Conservation (phyloP, 2,329 filamentous ascomycete species). For the Plectosphaerella cucumerina region DNA sequence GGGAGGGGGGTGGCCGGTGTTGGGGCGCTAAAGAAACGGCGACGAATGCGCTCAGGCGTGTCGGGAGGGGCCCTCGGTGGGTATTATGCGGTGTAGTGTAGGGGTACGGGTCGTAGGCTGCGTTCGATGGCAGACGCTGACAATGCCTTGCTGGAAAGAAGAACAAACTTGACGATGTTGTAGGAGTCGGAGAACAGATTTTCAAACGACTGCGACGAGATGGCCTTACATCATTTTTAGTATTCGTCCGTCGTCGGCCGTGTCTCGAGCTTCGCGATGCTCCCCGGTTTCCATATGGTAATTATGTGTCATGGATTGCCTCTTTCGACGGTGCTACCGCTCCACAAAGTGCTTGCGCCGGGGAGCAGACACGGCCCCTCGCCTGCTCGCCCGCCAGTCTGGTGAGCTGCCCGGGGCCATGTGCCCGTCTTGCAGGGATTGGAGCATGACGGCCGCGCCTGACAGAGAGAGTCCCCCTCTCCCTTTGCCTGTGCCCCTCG, state of each 20-base stretch:
- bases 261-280: constrained; percentile 18
- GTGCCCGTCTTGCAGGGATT: background rate
- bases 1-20: no score
- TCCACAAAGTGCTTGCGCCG: constrained; percentile 6
- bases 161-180: background rate
- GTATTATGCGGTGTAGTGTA: constrained; percentile 3
- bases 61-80: background rate
- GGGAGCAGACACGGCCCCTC: background rate
- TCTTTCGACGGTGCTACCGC: constrained; percentile 6
- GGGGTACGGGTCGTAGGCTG: background rate
- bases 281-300: constrained; percentile 26
- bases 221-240: constrained; percentile 4
- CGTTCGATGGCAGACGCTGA: constrained; percentile 1
- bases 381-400: background rate
- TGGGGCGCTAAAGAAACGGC: no score
- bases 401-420: background rate
- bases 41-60: no score
- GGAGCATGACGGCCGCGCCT: background rate
- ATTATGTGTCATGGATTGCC: constrained; percentile 29
- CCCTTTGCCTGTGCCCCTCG: background rate
- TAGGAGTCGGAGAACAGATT: constrained; percentile 3
- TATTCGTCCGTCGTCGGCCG: constrained; percentile 5
- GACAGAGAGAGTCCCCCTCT: background rate
- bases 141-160: background rate
- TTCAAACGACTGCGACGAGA: no score